Conservation (phyloP, 768 basidiomycete genomes). For the Grammothele lineata region DNA sequence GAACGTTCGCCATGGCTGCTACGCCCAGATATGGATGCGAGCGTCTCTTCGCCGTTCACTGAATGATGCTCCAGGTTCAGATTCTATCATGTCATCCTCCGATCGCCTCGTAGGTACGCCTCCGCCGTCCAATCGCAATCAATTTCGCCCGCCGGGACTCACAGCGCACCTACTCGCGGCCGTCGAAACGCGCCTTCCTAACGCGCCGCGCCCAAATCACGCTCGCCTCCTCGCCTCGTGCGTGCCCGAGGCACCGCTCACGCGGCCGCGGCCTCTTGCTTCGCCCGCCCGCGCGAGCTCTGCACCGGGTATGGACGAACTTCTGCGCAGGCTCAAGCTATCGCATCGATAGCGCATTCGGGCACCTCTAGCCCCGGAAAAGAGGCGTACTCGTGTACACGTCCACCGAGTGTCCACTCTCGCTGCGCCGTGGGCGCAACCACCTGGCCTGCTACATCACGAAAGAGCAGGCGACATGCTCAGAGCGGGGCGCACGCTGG, state of each 20-base stretch:
- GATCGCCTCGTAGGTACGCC: conserved; percentile 15
- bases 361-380: no score
- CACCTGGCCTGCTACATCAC: no score
- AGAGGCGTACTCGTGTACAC: no score
- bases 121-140: conserved; percentile 10
- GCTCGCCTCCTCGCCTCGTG: conserved; percentile 11
- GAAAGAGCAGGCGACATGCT: no score
- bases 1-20: conserved; percentile 6
- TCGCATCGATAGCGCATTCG: no score
- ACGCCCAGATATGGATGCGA: conserved; percentile 8
- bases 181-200: conserved; percentile 6
- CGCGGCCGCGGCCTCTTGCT: conserved; percentile 8
- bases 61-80: conserved; percentile 16
- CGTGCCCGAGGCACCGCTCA: not conserved
- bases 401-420: no score
- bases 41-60: conserved; percentile 8
- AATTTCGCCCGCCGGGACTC: conserved; percentile 2
- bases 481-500: no score
- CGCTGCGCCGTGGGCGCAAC: no score
- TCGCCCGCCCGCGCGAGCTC: not conserved
- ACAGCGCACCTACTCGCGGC: conserved; percentile 10
- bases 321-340: no score
- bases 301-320: not conserved
- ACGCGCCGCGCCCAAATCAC: conserved; percentile 8
- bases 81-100: conserved; percentile 20